Evolutionary conservation across 163 green algal species (phyloP).

Genomic region (Chlorella variabilis): DNA sequence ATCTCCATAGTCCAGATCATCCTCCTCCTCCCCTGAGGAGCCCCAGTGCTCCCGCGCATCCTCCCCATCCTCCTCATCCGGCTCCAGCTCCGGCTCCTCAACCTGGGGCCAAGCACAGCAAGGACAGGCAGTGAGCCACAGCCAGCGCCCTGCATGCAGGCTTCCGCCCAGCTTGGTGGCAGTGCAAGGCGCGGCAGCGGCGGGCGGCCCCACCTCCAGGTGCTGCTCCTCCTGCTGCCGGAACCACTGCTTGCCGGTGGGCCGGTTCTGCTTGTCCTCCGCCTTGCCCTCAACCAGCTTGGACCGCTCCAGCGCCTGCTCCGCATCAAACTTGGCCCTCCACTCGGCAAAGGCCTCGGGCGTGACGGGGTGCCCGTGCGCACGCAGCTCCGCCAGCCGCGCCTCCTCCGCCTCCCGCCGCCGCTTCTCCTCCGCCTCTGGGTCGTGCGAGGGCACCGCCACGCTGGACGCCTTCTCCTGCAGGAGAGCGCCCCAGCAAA

Average conservation of each 20-base stretch:
- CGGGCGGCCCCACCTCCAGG: conserved; percentile 28
- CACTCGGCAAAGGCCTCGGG: conserved; percentile 77
- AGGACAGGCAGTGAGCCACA: no score
- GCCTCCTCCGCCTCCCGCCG: conserved; percentile 73
- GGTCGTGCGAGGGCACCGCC: conserved; percentile 37
- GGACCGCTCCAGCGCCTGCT: conserved; percentile 22
- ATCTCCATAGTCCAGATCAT: conserved; percentile 35
- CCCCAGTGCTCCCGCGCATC: conserved; percentile 27
- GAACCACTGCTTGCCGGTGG: conserved; percentile 80
- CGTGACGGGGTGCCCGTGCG: conserved; percentile 84
- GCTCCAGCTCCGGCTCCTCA: conserved; percentile 38
- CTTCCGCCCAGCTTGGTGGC: no score
- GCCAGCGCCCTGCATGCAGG: no score
- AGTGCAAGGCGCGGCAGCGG: no score
- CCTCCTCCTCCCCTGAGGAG: conserved; percentile 32
- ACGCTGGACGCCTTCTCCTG: conserved; percentile 25
- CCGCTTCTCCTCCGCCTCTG: conserved; percentile 52
- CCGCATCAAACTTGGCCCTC: conserved; percentile 58
- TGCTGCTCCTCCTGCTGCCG: conserved; percentile 56
- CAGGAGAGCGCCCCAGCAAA: no score
- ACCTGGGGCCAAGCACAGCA: neutral
- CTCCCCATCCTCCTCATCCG: conserved; percentile 39
- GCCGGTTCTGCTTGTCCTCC: neutral
- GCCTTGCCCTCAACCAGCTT: conserved; percentile 24
- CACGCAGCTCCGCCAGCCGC: conserved; percentile 70